phyloP scores from a whole-genome alignment of 2,329 filamentous ascomycete species.

The Pestalotiopsis sp. region DNA sequence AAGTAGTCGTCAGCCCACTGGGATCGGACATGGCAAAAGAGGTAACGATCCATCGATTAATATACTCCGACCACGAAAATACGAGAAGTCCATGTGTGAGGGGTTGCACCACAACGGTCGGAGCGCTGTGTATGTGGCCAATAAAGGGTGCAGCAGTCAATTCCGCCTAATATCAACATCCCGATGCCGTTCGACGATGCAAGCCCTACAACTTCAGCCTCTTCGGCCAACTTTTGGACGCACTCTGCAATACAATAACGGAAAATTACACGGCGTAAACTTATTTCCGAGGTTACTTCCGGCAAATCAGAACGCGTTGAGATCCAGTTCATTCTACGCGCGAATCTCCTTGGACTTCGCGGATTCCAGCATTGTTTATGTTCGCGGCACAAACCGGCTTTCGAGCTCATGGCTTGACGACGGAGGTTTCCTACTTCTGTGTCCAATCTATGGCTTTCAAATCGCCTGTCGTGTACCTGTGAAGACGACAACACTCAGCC shows the following conservation, averaged over 20 bases:
- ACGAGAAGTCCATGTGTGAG: conserved; percentile 3
- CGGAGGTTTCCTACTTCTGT: too few species aligned
- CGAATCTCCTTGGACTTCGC: neutral
- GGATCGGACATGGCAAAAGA: conserved; percentile 10
- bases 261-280: neutral
- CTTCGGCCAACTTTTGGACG: neutral
- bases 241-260: neutral
- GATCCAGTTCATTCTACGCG: neutral
- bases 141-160: neutral
- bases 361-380: neutral
- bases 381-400: neutral
- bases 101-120: conserved; percentile 14
- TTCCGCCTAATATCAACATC: conserved; percentile 5
- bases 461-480: too few species aligned
- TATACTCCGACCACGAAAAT: conserved; percentile 16
- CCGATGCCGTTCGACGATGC: neutral
- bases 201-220: neutral
- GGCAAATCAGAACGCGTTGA: neutral
- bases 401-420: too few species aligned
- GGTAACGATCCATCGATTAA: conserved; percentile 32
- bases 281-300: neutral
- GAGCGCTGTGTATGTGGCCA: neutral
- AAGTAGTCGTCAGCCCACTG: conserved; percentile 1
- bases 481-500: too few species aligned
- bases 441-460: too few species aligned